These are phyloP conservation scores for Kluyveromyces nonfermentans DNA, from an alignment of 805 yeast species.

Conservation along the genomic window DNA sequence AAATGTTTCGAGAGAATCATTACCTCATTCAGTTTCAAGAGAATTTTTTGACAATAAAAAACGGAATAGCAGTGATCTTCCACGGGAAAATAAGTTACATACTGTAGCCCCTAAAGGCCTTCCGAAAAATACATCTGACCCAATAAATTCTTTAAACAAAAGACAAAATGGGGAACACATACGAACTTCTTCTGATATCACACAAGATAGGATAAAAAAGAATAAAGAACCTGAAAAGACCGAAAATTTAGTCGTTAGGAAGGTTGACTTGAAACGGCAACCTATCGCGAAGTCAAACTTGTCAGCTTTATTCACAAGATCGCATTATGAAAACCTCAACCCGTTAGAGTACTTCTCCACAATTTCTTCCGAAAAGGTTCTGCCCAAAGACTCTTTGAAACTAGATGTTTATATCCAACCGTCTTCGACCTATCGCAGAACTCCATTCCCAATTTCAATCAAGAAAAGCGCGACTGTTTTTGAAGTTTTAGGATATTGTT, in stretches of 20 bases:
- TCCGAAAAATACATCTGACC: not conserved
- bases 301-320: conserved; percentile 19
- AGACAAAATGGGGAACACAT: not conserved
- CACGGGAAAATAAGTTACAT: not conserved
- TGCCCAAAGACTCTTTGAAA: conserved; percentile 17
- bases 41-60: not conserved
- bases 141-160: not conserved
- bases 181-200: not conserved
- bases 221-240: not conserved
- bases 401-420: conserved; percentile 22
- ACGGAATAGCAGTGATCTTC: not conserved
- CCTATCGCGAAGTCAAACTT: conserved; percentile 28
- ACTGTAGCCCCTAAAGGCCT: not conserved
- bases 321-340: conserved; percentile 12
- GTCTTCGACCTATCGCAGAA: conserved; percentile 17
- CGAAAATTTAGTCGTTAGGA: not conserved
- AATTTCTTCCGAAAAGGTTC: conserved; percentile 26
- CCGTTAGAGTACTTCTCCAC: conserved; percentile 24
- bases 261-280: not conserved
- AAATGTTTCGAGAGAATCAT: conserved; percentile 1
- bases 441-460: conserved; percentile 19
- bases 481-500: conserved; percentile 26
- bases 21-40: conserved; percentile 1
- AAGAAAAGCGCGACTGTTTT: conserved; percentile 25
- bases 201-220: not conserved